Conservation (phyloP, 228 moss, liverwort and hornwort genomes). For the Sphagnum magellanicum region DNA sequence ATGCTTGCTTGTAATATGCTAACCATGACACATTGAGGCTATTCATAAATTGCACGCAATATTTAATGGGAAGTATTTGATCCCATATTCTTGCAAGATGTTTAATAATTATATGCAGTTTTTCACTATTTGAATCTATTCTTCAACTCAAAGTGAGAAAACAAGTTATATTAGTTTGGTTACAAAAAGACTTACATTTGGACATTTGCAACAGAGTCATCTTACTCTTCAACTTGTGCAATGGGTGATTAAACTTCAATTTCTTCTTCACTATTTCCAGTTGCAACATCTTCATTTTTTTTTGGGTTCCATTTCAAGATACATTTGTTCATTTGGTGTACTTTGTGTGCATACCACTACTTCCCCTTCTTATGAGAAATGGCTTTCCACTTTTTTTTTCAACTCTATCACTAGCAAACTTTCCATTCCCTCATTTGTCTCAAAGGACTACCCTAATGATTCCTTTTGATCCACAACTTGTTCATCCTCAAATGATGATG, state of each 20-base stretch:
- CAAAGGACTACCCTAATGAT: background rate
- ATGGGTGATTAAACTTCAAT: background rate
- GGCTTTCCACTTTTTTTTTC: background rate
- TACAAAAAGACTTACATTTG: background rate
- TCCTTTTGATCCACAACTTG: conserved; percentile 16
- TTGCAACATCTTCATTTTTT: conserved; percentile 8
- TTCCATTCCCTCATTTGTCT: background rate
- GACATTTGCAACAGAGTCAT: background rate
- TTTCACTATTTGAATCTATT: background rate
- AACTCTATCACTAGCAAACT: conserved; percentile 12
- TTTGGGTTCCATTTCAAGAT: conserved; percentile 2
- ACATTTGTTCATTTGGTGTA: too few species aligned
- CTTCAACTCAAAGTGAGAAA: background rate
- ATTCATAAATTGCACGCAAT: too few species aligned
- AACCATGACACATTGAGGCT: background rate
- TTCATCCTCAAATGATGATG: conserved; percentile 3
- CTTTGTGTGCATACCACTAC: too few species aligned
- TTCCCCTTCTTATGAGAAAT: too few species aligned
- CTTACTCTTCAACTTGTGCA: background rate
- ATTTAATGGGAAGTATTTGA: background rate
- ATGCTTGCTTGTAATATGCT: background rate
- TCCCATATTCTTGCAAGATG: background rate
- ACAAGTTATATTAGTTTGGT: background rate
- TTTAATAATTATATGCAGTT: background rate
- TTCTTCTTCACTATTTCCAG: background rate